Base-by-base conservation (phyloP, 495 filamentous ascomycete genomes). In the Hyaloscypha bicolor region DNA sequence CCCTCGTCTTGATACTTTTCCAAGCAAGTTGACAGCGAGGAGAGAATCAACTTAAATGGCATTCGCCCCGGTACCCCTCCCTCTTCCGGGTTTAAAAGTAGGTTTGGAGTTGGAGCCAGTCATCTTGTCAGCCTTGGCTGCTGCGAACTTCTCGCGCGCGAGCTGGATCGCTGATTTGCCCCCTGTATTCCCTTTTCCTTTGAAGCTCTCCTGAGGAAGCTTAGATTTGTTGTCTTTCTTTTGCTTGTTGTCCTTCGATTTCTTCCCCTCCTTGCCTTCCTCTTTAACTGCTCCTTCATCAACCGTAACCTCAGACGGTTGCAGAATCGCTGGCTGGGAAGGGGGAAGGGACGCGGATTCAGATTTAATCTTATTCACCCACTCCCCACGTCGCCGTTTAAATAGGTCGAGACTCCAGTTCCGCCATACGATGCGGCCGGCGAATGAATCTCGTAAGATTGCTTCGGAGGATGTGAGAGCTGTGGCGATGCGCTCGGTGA, bases 391-490 rank as follows among this genome's bases (percentile, higher is more conserved):
- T 16, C 55, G 32, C 4, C 71, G 68, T n/a, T 68, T 91, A 78
- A 89, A 98, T 29, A 94, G 73, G 77, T 98, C 95, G 79, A 97
- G 93, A 62, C 83, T 86, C 96, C 95, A 99, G 67, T 95, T 92
- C 62, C 89, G 81, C 94, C 93, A 97, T 12, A 96, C 92, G 3
- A 88, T 90, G 6, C 93, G 80, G 3, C 95, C 95, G 30, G 90
- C 81, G 69, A 85, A 90, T 0, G 88, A 89, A 65, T 92, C 89
- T 29, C 93, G 84, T 21, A 99, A 79, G 12, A 81, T 75, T 37
- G 81, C 69, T 74, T 97, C 94, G 64, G 79, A 75, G 25, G 74
- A 67, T 31, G 73, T 77, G 1, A 87, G 76, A 45, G 78, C 70
- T 9, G 73, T 65, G 73, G 84, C 81, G 56, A 84, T 78, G 33